A percentile compares a stretch with the other conserved stretches of the same genome.
phyloP scores from a whole-genome alignment of 176 grass and related monocot genomes.

The Triticum monococcum region DNA sequence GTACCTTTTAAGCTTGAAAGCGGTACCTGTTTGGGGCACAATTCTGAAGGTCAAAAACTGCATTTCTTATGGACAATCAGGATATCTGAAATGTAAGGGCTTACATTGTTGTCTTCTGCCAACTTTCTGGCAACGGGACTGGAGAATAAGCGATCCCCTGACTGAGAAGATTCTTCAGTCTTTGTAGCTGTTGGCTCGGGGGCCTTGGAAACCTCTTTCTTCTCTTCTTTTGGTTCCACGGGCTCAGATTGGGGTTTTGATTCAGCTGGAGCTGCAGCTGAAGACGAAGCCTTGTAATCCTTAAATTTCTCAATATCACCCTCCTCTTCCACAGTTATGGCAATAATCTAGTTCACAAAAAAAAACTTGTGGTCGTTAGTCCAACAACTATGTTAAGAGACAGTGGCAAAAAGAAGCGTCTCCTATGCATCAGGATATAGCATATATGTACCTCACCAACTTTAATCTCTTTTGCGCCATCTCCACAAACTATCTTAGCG shows the following conservation, averaged over 20 bases:
- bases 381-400: neutral
- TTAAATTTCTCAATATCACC: constrained; percentile 68
- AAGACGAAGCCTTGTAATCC: constrained; percentile 53
- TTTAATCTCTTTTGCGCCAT: constrained; percentile 97
- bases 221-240: constrained; percentile 31
- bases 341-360: constrained; percentile 47
- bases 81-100: constrained; percentile 3
- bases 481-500: constrained; percentile 84
- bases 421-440: constrained; percentile 38
- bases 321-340: constrained; percentile 67
- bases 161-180: constrained; percentile 41
- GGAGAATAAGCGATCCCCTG: constrained; percentile 56
- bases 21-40: constrained; percentile 39
- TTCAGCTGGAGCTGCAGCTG: constrained; percentile 37
- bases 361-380: neutral
- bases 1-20: constrained; percentile 70
- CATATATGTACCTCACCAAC: constrained; percentile 75
- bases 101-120: constrained; percentile 69
- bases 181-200: constrained; percentile 42
- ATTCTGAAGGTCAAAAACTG: neutral
- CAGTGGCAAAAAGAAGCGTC: constrained; percentile 40
- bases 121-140: constrained; percentile 70
- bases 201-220: constrained; percentile 20
- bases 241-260: constrained; percentile 28
- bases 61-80: neutral